Base-by-base conservation (phyloP, 2,329 filamentous ascomycete species). In the Fusarium sp. region DNA sequence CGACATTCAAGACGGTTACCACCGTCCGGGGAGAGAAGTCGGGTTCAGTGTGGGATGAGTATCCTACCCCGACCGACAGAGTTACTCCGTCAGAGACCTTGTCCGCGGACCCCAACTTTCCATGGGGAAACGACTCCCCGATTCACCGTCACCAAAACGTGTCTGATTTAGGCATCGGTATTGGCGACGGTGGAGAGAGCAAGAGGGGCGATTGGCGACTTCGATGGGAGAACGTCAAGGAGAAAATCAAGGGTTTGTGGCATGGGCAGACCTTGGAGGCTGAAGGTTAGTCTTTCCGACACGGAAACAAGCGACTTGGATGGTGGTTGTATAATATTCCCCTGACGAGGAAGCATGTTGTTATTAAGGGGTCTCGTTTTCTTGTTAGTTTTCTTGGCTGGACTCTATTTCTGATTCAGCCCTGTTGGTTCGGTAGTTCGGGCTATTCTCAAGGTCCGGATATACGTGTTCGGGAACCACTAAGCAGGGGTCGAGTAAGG, bases 51-150 rank as follows among this genome's bases (percentile, higher is more conserved):
- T 52, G 47, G 36, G 49, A 56, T 12, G 28, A 57, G 13, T 62
- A 70, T 49, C 70, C 74, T 30, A 54, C 58, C 15, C 70, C 73
- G 36, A 74, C 71, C 3, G 67, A 53, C 38, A 64, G 51, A 36
- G 57, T 59, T 3, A 31, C 40, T n/a, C 23, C 64, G 15, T 61
- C 67, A 20, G 63, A 69, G 34, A 44, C 61, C 10, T 57, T 78
- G 33, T 75, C 78, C 8, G 67, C 71, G 3, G 76, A 77, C 31
- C 72, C 76, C 16, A 77, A 78, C 58, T 80, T 73, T 28, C 79
- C 79, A 3, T 80, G 79, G 79, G 79, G 77, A 12, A 77, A 75
- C 31, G 72, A 76, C 62, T 78, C 75, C 37, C 78, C 78, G 2
- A 58, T 77, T 34, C 78, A 81, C 61, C 77, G 78, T 7, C 77